These are phyloP conservation scores for Borealophlyctis nickersoniae DNA, from an alignment of 192 early-diverging fungal species.

Conservation along the genomic window DNA sequence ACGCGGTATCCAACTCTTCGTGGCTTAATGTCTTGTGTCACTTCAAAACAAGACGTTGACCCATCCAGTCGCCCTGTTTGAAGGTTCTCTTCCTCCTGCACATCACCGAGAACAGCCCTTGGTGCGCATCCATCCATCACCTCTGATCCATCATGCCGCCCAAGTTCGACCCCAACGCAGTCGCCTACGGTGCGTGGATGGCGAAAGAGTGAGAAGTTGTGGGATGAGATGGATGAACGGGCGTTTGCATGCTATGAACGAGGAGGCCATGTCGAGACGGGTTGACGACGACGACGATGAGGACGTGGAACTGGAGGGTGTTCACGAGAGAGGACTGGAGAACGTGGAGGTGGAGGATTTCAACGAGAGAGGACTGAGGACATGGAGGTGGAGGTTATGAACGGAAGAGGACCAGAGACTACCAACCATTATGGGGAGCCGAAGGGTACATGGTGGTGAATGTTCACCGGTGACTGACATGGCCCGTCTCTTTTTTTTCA, in stretches of 20 bases:
- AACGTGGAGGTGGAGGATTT: not conserved
- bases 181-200: slow-evolving; percentile 50
- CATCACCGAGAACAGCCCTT: not conserved
- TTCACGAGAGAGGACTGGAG: not conserved
- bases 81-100: not conserved
- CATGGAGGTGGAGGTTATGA: not conserved
- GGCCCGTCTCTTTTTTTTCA: too few relatives aligned
- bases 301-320: not conserved
- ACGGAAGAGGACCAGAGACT: not conserved
- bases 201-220: not conserved
- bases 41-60: too few relatives aligned
- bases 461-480: not conserved
- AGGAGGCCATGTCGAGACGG: not conserved
- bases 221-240: not conserved
- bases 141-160: slow-evolving; percentile 63
- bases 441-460: not conserved
- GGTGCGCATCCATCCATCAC: not conserved
- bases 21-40: too few relatives aligned
- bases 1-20: too few relatives aligned
- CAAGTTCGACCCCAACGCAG: slow-evolving; percentile 80
- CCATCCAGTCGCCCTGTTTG: too few relatives aligned
- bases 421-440: not conserved
- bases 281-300: not conserved
- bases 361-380: not conserved
- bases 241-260: not conserved